These are phyloP conservation scores for Plenodomus lindquistii DNA, from an alignment of 2,329 filamentous ascomycete species.

Conservation along the genomic window DNA sequence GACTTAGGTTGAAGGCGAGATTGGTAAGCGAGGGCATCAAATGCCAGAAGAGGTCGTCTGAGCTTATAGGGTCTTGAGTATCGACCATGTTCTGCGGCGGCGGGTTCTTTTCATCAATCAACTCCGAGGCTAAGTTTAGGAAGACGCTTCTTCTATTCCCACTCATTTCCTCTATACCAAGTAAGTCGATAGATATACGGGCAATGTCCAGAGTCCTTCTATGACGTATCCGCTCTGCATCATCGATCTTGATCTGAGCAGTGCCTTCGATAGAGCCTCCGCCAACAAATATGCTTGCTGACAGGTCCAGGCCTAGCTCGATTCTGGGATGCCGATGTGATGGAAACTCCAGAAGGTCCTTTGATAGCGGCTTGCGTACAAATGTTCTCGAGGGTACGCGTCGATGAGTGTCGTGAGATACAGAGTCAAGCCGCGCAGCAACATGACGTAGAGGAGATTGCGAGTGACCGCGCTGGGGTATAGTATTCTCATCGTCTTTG, in stretches of 20 bases:
- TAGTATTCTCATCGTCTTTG: constrained; percentile 36
- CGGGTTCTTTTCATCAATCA: constrained; percentile 55
- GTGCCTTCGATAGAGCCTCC: constrained; percentile 59
- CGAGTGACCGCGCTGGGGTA: constrained; percentile 52
- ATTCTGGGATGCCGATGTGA: constrained; percentile 55
- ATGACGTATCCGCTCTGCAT: constrained; percentile 50
- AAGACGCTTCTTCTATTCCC: constrained; percentile 54
- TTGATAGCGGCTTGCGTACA: constrained; percentile 50
- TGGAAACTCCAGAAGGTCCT: constrained; percentile 56
- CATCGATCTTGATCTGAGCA: constrained; percentile 53
- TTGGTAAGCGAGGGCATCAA: constrained; percentile 52
- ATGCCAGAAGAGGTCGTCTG: constrained; percentile 53
- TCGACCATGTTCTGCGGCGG: constrained; percentile 57
- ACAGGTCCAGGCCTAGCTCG: constrained; percentile 54
- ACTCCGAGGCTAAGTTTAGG: constrained; percentile 55
- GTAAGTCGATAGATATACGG: constrained; percentile 55
- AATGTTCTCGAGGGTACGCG: constrained; percentile 55
- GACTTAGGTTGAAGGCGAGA: constrained; percentile 57
- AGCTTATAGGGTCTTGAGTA: constrained; percentile 44
- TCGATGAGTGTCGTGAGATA: constrained; percentile 49
- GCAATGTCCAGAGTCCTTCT: constrained; percentile 52
- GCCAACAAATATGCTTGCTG: constrained; percentile 58
- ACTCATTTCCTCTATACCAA: constrained; percentile 57
- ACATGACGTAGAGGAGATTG: constrained; percentile 55
- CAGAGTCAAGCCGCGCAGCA: constrained; percentile 46